Evolutionary conservation across 257 asterid genomes (phyloP).

Genomic region (Forsythia suspensa): DNA sequence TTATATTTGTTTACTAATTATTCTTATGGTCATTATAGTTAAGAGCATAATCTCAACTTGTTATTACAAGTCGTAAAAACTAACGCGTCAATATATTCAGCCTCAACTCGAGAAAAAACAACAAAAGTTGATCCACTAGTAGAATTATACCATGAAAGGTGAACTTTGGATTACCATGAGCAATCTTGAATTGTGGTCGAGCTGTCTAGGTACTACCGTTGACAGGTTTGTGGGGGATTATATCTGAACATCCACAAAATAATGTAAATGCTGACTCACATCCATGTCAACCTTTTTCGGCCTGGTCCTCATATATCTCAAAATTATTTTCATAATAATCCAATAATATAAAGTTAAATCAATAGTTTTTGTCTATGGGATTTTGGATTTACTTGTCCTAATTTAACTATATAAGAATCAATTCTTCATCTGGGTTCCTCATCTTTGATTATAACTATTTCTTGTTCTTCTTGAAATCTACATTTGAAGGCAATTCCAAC

Average conservation of each 20-base stretch:
- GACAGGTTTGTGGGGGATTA: background rate
- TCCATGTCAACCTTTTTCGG: background rate
- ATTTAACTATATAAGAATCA: background rate
- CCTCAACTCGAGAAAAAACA: too few relatives aligned
- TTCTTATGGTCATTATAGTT: too few relatives aligned
- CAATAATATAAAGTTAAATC: background rate
- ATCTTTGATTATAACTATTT: background rate
- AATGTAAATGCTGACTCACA: background rate
- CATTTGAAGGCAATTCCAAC: background rate
- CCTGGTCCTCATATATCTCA: background rate
- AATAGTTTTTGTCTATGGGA: background rate
- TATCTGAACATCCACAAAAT: background rate
- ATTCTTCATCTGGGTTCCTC: background rate
- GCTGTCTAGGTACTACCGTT: background rate
- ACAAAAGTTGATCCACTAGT: background rate
- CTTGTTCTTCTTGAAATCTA: background rate
- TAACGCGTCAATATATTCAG: too few relatives aligned
- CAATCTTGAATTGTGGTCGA: background rate
- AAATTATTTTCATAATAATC: background rate
- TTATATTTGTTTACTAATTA: too few relatives aligned
- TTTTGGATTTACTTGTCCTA: conserved; percentile 2
- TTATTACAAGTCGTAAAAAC: too few relatives aligned
- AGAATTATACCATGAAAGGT: background rate
- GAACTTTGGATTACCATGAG: background rate
- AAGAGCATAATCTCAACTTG: too few relatives aligned